Base-by-base conservation (phyloP, 176 grass and related monocot species). In the Oryza australiensis region DNA sequence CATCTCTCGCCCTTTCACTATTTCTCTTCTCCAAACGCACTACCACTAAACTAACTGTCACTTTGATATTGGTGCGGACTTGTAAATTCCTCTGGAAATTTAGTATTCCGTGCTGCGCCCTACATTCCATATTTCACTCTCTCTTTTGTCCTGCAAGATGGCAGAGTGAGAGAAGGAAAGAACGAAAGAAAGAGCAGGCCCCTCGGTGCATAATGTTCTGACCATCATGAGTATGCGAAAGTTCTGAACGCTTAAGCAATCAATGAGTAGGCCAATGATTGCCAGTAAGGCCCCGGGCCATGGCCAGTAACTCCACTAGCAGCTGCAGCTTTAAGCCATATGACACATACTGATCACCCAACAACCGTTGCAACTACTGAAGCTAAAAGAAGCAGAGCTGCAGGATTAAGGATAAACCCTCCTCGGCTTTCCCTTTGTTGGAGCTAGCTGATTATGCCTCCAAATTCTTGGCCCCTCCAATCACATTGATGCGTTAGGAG, bases 221-320 rank as follows among this genome's bases (percentile, higher is more conserved):
- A 76, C 69, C 59, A 94, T 84, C 9, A 94, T 91, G 76, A 87
- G 83, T 64, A 51, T n/a, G 68, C 66, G 77, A 91, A 94, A 91
- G 92, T 89, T 90, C 81, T 85, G 72, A 89, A 42, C 64, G 79
- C 76, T 75, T 75, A 68, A 68, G 68, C 48, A 83, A 83, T 91
- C 82, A 94, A 94, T 94, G 86, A 94, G 87, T 94, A 86, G 77
- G 46, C 75, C 92, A 94, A 94, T 94, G 38, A 92, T 94, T 89
- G 89, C 77, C 89, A 76, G 72, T 72, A n/a, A 84, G 86, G 86
- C 79, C 68, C 62, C 4, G 20, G 51, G 5, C 76, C 86, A 76
- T 62, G 20, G 20, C 51, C 49, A 55, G n/a, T n/a, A n/a, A n/a
- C 79, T 73, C 83, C 89, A 91, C 92, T 84, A 76, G 62, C 66